A percentile compares a stretch with the other conserved stretches of the same genome.
These are phyloP conservation scores for Aspergillus hancockii DNA, from an alignment of 495 filamentous ascomycete genomes.

Conservation along the genomic window DNA sequence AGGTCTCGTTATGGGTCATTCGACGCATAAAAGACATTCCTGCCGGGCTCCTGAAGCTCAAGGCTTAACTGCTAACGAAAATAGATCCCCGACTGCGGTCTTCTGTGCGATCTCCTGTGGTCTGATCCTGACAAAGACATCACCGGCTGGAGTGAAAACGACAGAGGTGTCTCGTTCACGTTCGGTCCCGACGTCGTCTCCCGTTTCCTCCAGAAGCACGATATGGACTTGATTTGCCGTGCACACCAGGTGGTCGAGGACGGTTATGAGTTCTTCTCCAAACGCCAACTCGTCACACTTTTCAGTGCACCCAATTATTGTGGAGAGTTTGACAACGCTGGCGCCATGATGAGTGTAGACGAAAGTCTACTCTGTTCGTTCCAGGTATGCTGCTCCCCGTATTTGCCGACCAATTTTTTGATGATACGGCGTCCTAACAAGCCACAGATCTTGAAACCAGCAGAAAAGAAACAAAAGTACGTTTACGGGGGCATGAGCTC, in stretches of 20 bases:
- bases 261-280: slow-evolving; percentile 99
- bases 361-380: slow-evolving; percentile 98
- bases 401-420: slow-evolving; percentile 13
- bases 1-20: slow-evolving; percentile 2
- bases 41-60: slow-evolving; percentile 40
- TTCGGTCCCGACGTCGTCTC: slow-evolving; percentile 99
- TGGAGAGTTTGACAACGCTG: slow-evolving; percentile 98
- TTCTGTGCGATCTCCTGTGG: slow-evolving; percentile 97
- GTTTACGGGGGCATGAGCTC: slow-evolving; percentile 87
- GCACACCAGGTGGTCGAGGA: slow-evolving; percentile 99
- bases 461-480: slow-evolving; percentile 99
- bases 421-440: not conserved
- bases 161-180: slow-evolving; percentile 97
- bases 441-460: slow-evolving; percentile 91
- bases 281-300: slow-evolving; percentile 93
- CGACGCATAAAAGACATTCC: slow-evolving; percentile 27
- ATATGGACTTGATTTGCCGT: slow-evolving; percentile 99
- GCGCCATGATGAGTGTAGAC: slow-evolving; percentile 99
- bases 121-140: slow-evolving; percentile 99
- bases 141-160: slow-evolving; percentile 99
- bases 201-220: slow-evolving; percentile 97
- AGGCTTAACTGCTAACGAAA: slow-evolving; percentile 51
- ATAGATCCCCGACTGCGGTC: slow-evolving; percentile 96
- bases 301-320: slow-evolving; percentile 99
- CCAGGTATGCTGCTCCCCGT: slow-evolving; percentile 64